Percentiles rank a stretch among this genome's conserved stretches.
These are phyloP conservation scores for Ceratocystis colombiana DNA, from an alignment of 2,329 filamentous ascomycete genomes.

Conservation along the genomic window DNA sequence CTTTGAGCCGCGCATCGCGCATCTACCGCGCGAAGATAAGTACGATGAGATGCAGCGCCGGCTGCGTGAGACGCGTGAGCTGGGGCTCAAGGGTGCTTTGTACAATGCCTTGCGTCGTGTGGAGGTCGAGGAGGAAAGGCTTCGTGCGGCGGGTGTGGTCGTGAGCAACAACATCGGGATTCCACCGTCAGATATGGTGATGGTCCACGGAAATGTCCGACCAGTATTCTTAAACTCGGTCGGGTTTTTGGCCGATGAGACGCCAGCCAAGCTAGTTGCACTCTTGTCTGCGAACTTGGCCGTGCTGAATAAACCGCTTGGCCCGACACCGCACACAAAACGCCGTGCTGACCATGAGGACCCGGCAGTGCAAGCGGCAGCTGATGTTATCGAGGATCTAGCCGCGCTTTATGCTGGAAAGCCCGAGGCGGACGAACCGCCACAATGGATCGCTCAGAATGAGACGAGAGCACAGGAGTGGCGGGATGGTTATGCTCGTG, in stretches of 20 bases:
- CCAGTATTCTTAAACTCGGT: slow-evolving; percentile 18
- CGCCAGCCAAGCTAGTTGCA: slow-evolving; percentile 10
- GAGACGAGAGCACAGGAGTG: slow-evolving; percentile 42
- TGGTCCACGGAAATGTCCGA: slow-evolving; percentile 12
- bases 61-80: slow-evolving; percentile 39
- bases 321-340: slow-evolving; percentile 31
- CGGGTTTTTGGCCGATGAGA: slow-evolving; percentile 16
- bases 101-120: slow-evolving; percentile 39
- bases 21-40: slow-evolving; percentile 36
- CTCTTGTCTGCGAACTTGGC: slow-evolving; percentile 28
- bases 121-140: slow-evolving; percentile 33
- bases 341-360: slow-evolving; percentile 37
- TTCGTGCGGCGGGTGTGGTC: slow-evolving; percentile 28
- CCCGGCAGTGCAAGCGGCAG: slow-evolving; percentile 36
- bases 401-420: slow-evolving; percentile 37
- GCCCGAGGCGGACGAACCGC: slow-evolving; percentile 43
- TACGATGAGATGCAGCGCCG: slow-evolving; percentile 43
- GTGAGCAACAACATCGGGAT: slow-evolving; percentile 10
- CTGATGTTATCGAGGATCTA: slow-evolving; percentile 37
- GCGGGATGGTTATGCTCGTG: slow-evolving; percentile 42
- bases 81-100: slow-evolving; percentile 37
- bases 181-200: slow-evolving; percentile 24
- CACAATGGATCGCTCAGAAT: slow-evolving; percentile 42
- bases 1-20: slow-evolving; percentile 30
- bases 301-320: slow-evolving; percentile 27